Conservation (phyloP, 1,139 yeast species). For the Candida sojae region DNA sequence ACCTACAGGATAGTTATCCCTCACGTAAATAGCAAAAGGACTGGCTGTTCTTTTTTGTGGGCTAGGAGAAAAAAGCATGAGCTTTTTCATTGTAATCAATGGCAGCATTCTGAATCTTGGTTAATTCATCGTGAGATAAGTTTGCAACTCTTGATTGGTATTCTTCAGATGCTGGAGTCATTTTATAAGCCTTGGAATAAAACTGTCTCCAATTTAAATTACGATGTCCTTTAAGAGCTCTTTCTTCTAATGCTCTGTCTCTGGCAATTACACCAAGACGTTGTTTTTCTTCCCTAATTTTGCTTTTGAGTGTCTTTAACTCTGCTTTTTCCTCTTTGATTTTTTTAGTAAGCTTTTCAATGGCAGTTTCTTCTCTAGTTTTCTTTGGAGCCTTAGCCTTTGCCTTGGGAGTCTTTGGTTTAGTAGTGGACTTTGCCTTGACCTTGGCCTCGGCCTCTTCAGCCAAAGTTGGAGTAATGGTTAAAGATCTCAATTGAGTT, state of each 20-base stretch:
- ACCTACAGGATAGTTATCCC: conserved; percentile 27
- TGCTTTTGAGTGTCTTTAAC: background rate
- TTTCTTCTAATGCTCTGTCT: conserved; percentile 14
- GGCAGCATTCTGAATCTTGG: conserved; percentile 23
- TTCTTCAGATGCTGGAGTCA: background rate
- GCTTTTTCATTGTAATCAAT: conserved; percentile 29
- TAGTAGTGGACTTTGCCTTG: too few species aligned
- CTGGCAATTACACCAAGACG: conserved; percentile 20
- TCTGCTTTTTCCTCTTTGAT: background rate
- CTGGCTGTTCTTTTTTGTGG: conserved; percentile 38
- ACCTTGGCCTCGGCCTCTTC: background rate
- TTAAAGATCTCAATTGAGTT: background rate
- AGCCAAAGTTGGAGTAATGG: background rate
- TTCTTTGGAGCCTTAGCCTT: background rate
- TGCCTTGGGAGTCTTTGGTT: background rate
- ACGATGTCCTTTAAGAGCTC: conserved; percentile 10
- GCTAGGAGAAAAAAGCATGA: conserved; percentile 30
- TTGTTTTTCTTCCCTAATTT: conserved; percentile 2
- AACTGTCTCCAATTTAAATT: background rate
- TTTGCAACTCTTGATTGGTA: conserved; percentile 7
- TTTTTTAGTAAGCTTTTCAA: background rate
- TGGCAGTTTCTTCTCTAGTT: background rate
- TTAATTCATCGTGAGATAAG: conserved; percentile 28
- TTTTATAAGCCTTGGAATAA: background rate
- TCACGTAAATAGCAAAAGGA: conserved; percentile 33